Evolutionary conservation across 2,329 filamentous ascomycete genomes (phyloP), one percentile per base, ranked within the genome.

Genomic region (Bipolaris zeicola): DNA sequence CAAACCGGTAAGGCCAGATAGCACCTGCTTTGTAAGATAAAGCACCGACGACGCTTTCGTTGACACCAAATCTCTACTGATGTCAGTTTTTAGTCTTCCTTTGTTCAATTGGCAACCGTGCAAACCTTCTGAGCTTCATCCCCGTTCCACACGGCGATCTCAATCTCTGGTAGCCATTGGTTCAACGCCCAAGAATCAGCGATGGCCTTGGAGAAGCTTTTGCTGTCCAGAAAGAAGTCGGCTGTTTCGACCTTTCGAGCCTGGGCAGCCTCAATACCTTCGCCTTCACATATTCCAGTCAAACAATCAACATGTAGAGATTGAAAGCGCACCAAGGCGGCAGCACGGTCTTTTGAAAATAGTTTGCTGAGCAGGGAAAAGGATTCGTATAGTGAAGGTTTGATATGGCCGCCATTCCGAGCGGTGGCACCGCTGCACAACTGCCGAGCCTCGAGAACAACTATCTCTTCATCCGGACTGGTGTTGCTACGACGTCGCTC

Each of bases 391-490:
- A 38, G 11, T 6, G 55, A 44, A 22, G 55, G 43, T 36, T 61
- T 61, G 20, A 66, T 54, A 31, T 56, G 63, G 2, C 71, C 72
- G 6, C 71, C 70, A 43, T 75, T 75, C 0, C 73, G 64, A 8
- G 68, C 72, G 0, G 72, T 73, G 0, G 71, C 73, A 6, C 72
- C 69, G 20, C 62, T 66, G 33, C 63, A 60, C 7, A 72, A 46
- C 2, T 61, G 60, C 8, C 71, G 61, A 3, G 71, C 71, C 36
- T 74, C 71, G 3, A 73, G 46, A 7, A 85, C 77, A 1, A 81
- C 75, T 4, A 85, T 47, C n/a, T 51, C 60, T 31, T 61, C 54
- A 18, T 22, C n/a, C 6, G 47, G 45, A 31, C 6, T 13, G 3
- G 8, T 48, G 31, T 44, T 52, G 24, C 44, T 24, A 8, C 52